A percentile compares a stretch with the other conserved stretches of the same genome.
Conservation (phyloP, 768 basidiomycete species). For the Mycena metata region DNA sequence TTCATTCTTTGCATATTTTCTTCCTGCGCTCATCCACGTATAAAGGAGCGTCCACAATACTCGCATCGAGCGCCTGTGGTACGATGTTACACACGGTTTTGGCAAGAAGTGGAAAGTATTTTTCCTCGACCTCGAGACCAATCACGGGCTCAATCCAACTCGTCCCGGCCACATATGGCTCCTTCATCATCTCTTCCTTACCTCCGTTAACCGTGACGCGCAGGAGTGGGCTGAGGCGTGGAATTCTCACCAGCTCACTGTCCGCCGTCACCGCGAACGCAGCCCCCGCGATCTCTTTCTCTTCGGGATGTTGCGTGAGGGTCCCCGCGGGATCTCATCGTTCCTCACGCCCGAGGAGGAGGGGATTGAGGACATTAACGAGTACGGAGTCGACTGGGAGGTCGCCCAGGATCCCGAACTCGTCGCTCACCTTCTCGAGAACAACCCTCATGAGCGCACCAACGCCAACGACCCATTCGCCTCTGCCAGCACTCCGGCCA, state of each 20-base stretch:
- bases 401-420: constrained; percentile 15
- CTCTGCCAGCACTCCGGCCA: background rate
- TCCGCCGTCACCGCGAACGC: background rate
- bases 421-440: constrained; percentile 13
- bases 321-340: no score
- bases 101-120: constrained; percentile 49
- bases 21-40: no score
- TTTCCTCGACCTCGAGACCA: constrained; percentile 44
- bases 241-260: constrained; percentile 43
- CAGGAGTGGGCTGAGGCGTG: constrained; percentile 44
- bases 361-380: constrained; percentile 12
- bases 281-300: no score
- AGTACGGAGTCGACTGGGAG: constrained; percentile 38
- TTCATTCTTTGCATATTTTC: no score
- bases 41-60: background rate
- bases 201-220: constrained; percentile 42
- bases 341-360: constrained; percentile 11
- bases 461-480: constrained; percentile 15
- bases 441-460: constrained; percentile 23
- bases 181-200: constrained; percentile 47
- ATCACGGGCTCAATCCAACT: constrained; percentile 39
- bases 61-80: constrained; percentile 44
- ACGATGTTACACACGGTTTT: constrained; percentile 44
- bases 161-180: constrained; percentile 47
- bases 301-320: no score